Percentiles rank a stretch among this genome's conserved stretches.
Conservation (phyloP, 352 stramenopile species). For the Phytophthora sp. region DNA sequence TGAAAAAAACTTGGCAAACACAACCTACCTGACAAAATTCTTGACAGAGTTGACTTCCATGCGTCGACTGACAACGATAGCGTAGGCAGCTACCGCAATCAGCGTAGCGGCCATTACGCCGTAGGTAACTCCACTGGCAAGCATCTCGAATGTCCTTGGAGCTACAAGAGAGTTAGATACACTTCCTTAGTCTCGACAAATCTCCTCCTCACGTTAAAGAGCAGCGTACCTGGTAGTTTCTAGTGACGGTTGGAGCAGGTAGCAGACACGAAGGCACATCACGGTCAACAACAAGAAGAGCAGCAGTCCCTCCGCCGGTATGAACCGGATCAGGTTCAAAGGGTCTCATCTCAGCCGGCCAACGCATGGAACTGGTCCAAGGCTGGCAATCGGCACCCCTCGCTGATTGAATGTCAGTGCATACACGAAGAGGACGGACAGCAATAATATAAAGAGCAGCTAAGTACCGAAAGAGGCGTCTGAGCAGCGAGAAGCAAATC, state of each 20-base stretch:
- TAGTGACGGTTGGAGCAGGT: neutral
- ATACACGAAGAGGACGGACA: constrained; percentile 17
- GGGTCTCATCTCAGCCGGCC: constrained; percentile 65
- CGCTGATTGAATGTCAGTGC: constrained; percentile 58
- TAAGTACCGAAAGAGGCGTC: constrained; percentile 18
- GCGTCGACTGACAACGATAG: constrained; percentile 63
- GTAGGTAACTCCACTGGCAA: constrained; percentile 56
- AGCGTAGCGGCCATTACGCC: constrained; percentile 68
- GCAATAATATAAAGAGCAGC: neutral
- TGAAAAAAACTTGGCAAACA: neutral
- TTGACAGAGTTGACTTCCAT: constrained; percentile 60
- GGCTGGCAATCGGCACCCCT: constrained; percentile 59
- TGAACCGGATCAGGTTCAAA: constrained; percentile 73
- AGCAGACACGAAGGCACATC: constrained; percentile 23
- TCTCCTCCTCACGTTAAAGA: neutral
- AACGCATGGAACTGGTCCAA: constrained; percentile 56
- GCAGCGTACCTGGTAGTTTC: constrained; percentile 11
- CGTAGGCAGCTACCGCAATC: constrained; percentile 62
- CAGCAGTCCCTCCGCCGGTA: constrained; percentile 70
- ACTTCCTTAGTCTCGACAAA: neutral
- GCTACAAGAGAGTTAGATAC: neutral
- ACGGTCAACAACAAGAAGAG: constrained; percentile 37
- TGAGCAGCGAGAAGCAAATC: neutral
- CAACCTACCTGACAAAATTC: constrained; percentile 66
- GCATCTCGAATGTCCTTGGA: constrained; percentile 35